Evolutionary conservation across 2,329 filamentous ascomycete genomes (phyloP).

Genomic region (Ceratocystis huliohia): DNA sequence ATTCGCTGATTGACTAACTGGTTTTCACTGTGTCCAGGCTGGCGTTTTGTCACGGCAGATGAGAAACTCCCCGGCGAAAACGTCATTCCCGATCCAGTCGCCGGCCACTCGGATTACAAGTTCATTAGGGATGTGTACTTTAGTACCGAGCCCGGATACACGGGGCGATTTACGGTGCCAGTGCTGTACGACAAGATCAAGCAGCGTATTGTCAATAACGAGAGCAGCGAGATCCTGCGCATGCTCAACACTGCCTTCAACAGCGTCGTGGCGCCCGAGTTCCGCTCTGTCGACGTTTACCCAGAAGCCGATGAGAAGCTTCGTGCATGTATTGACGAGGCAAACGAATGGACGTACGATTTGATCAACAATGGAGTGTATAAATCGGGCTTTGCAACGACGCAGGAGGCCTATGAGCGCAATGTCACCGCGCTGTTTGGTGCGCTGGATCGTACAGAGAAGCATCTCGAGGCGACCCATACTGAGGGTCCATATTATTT

Average conservation of each 20-base stretch:
- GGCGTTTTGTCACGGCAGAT: conserved; percentile 64
- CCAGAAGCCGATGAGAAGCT: conserved; percentile 41
- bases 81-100: conserved; percentile 54
- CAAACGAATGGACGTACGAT: conserved; percentile 71
- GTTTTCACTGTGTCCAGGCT: conserved; percentile 28
- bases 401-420: conserved; percentile 68
- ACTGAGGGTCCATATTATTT: conserved; percentile 56
- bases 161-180: conserved; percentile 75
- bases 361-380: conserved; percentile 60
- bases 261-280: conserved; percentile 47
- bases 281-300: conserved; percentile 52
- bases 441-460: conserved; percentile 63
- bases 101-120: conserved; percentile 55
- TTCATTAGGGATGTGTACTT: conserved; percentile 74
- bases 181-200: conserved; percentile 69
- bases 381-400: conserved; percentile 72
- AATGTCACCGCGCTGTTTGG: conserved; percentile 60
- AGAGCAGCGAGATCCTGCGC: conserved; percentile 82
- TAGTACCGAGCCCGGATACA: conserved; percentile 55
- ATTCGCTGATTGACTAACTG: not conserved
- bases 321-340: conserved; percentile 56
- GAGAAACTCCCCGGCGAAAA: conserved; percentile 45
- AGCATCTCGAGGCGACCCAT: conserved; percentile 42
- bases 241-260: conserved; percentile 77
- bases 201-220: conserved; percentile 74